Evolutionary conservation across 305 asterid species (phyloP).

Genomic region (Ajuga reptans): DNA sequence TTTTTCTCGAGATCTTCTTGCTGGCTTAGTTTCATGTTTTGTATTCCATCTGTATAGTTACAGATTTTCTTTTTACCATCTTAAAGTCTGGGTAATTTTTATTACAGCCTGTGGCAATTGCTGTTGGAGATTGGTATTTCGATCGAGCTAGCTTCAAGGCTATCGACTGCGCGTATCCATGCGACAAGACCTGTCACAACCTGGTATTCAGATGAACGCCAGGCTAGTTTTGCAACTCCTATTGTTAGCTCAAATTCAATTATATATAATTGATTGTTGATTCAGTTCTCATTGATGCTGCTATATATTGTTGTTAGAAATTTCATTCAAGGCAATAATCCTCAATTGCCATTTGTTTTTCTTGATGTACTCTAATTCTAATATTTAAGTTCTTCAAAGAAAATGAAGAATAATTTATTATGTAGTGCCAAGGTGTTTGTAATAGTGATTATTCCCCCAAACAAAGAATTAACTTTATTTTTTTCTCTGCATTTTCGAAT

Average conservation of each 20-base stretch:
- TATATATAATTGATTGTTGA: conserved; percentile 17
- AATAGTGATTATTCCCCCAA: too few relatives aligned
- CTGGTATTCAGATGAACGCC: conserved; percentile 51
- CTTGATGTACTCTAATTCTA: conserved; percentile 10
- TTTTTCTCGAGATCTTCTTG: too few relatives aligned
- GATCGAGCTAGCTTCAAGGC: conserved; percentile 43
- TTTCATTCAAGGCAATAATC: conserved; percentile 24
- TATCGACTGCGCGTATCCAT: conserved; percentile 87
- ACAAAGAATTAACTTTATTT: too few relatives aligned
- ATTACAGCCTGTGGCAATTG: conserved; percentile 63
- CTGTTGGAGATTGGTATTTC: conserved; percentile 91
- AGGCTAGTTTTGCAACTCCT: background rate
- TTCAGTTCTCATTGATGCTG: conserved; percentile 22
- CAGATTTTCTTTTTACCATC: too few relatives aligned
- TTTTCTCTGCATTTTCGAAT: too few relatives aligned
- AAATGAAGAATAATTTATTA: conserved; percentile 8
- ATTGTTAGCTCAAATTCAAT: conserved; percentile 11
- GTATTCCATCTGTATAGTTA: too few relatives aligned
- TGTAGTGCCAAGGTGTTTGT: too few relatives aligned
- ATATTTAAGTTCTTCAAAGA: background rate
- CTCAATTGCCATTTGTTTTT: conserved; percentile 17
- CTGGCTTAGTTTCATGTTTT: too few relatives aligned
- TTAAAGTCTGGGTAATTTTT: too few relatives aligned
- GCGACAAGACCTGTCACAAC: conserved; percentile 76
- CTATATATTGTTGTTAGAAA: background rate